Evolutionary conservation across 768 basidiomycete species (phyloP), one percentile per base, ranked within the genome.

Genomic region (Mycena leptocephala): DNA sequence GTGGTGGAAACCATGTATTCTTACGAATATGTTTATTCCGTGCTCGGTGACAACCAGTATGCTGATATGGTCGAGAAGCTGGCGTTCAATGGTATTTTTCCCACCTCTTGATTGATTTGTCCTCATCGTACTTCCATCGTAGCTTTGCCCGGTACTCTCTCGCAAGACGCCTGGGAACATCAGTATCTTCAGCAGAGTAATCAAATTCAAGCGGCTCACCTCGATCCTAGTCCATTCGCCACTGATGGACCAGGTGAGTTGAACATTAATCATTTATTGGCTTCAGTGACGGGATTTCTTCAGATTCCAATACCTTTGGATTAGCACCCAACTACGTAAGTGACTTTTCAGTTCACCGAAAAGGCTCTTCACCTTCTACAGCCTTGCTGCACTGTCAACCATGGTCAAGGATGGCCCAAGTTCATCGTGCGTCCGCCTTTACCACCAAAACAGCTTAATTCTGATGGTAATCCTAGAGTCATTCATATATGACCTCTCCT

Each of bases 381-480:
- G 69, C 76, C 76, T 13, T 76, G 76, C 39, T 76, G 76, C n/a
- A 41, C 76, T 2, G 76, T 76, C 39, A 76, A 76, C 51, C 67
- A 70, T n/a, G 76, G 76, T 35, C 76, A 76, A 70, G 71, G 76
- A n/a, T 73, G 71, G 71, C 76, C 76, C 30, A 76, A 76, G 30
- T 76, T 73, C 71, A 76, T 73, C 35, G 75, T 76, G 26, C 14
- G 70, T 72, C 43, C 22, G 8, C 7, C 30, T 13, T 26, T 13
- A 7, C 9, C 3, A 41, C 20, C 37, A 1, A 6, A 32, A 22
- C 28, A 24, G 14, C 2, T 46, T 28, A 14, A 39, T 37, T 22
- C n/a, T 56, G 14, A 59, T 46, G 26, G 32, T 28, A 24, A 18
- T 35, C 33, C 5, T 35, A 76, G 75, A 72, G 70, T 28, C 76